Evolutionary conservation across 2,329 filamentous ascomycete genomes (phyloP).

Genomic region (Aspergillus spinulosporus): DNA sequence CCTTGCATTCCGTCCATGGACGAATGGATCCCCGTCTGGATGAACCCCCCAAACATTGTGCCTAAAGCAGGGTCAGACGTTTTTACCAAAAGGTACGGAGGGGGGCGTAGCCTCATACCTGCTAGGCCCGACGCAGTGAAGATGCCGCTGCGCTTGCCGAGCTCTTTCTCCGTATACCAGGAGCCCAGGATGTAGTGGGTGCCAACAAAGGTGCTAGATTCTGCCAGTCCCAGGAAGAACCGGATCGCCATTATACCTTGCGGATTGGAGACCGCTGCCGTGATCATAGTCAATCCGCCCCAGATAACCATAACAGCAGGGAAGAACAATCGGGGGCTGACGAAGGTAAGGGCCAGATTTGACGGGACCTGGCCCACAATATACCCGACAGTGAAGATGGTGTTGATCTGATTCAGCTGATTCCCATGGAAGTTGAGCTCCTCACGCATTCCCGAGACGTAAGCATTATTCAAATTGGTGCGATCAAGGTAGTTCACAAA

Average conservation of each 20-base stretch:
- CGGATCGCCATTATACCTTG: constrained; percentile 38
- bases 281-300: constrained; percentile 36
- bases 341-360: constrained; percentile 28
- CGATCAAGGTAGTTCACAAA: constrained; percentile 53
- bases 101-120: too few species aligned
- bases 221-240: constrained; percentile 40
- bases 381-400: constrained; percentile 30
- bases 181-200: constrained; percentile 43
- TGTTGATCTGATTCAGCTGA: constrained; percentile 30
- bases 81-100: too few species aligned
- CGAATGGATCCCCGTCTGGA: constrained; percentile 13
- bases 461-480: constrained; percentile 53
- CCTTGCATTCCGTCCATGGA: constrained; percentile 11
- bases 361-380: constrained; percentile 29
- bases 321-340: constrained; percentile 31
- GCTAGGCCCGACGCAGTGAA: constrained; percentile 11
- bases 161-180: constrained; percentile 43
- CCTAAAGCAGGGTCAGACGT: background rate
- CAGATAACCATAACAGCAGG: constrained; percentile 34
- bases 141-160: constrained; percentile 12
- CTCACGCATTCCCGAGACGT: constrained; percentile 38
- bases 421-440: constrained; percentile 36
- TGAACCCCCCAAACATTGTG: constrained; percentile 15
- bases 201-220: constrained; percentile 36
- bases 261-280: constrained; percentile 31